Evolutionary conservation across 257 asterid genomes (phyloP).

Genomic region (Plantago major): DNA sequence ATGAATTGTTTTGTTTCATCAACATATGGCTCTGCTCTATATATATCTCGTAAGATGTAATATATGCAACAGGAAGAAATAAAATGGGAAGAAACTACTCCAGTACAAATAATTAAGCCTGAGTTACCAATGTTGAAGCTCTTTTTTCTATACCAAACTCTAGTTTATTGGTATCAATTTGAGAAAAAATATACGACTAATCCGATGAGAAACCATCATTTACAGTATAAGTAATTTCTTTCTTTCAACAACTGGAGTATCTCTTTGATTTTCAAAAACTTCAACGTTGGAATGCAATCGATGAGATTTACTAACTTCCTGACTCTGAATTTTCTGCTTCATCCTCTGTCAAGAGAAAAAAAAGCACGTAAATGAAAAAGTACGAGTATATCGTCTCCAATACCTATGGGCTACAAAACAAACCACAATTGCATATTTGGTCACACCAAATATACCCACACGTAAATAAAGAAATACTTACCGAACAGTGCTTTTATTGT

Average conservation of each 20-base stretch:
- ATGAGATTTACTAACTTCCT: constrained; percentile 35
- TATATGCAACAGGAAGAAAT: not conserved
- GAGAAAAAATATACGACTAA: constrained; percentile 12
- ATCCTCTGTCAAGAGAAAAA: constrained; percentile 51
- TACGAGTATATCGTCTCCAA: not conserved
- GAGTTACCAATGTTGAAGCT: constrained; percentile 14
- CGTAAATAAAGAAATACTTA: constrained; percentile 28
- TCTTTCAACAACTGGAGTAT: constrained; percentile 1
- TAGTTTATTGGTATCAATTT: not conserved
- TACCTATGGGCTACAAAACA: not conserved
- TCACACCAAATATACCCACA: not conserved
- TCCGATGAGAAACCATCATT: constrained; percentile 7
- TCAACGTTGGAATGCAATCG: constrained; percentile 34
- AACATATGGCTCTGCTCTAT: too few species aligned
- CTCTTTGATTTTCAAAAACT: constrained; percentile 22
- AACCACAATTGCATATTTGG: not conserved
- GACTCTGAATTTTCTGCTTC: constrained; percentile 68
- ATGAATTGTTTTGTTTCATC: too few species aligned
- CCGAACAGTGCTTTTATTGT: constrained; percentile 86
- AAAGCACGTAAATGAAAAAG: not conserved
- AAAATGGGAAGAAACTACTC: constrained; percentile 11
- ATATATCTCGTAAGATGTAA: too few species aligned
- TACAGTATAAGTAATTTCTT: not conserved
- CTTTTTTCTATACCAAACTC: constrained; percentile 9
- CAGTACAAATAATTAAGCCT: constrained; percentile 19